A percentile compares a stretch with the other conserved stretches of the same genome.
phyloP scores from a whole-genome alignment of 805 yeast species.

The Lachancea sp. region DNA sequence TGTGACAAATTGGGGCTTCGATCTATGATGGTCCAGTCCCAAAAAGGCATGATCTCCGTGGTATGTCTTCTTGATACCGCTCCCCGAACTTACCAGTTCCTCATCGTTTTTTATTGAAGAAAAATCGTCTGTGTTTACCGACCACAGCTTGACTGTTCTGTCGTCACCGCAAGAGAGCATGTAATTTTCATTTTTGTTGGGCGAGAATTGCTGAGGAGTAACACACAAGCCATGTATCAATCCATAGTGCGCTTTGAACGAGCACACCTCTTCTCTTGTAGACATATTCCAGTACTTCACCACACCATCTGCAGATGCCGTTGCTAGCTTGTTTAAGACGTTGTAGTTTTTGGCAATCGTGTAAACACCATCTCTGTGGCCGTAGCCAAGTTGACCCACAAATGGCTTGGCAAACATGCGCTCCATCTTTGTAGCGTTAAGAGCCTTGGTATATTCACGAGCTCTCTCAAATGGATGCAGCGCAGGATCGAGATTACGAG shows the following conservation, averaged over 20 bases:
- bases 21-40: constrained; percentile 79
- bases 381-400: constrained; percentile 88
- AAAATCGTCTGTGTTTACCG: constrained; percentile 52
- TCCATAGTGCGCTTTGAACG: constrained; percentile 86
- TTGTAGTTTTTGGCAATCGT: constrained; percentile 72
- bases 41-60: constrained; percentile 79
- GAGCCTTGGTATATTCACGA: constrained; percentile 88
- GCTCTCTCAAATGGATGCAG: constrained; percentile 97
- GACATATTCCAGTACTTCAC: constrained; percentile 91
- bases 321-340: constrained; percentile 67
- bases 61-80: constrained; percentile 70
- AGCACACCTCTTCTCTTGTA: constrained; percentile 63
- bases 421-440: constrained; percentile 91
- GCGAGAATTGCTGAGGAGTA: constrained; percentile 40
- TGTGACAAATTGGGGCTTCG: constrained; percentile 71
- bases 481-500: constrained; percentile 88
- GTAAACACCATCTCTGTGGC: constrained; percentile 94
- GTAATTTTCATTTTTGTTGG: constrained; percentile 35
- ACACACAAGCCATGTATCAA: constrained; percentile 81
- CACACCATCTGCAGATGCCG: constrained; percentile 94
- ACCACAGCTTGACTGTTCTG: constrained; percentile 85
- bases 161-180: constrained; percentile 86
- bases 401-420: constrained; percentile 98
- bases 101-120: constrained; percentile 29
- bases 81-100: constrained; percentile 28